These are phyloP conservation scores for Nemania abortiva DNA, from an alignment of 2,329 filamentous ascomycete species.

Conservation along the genomic window DNA sequence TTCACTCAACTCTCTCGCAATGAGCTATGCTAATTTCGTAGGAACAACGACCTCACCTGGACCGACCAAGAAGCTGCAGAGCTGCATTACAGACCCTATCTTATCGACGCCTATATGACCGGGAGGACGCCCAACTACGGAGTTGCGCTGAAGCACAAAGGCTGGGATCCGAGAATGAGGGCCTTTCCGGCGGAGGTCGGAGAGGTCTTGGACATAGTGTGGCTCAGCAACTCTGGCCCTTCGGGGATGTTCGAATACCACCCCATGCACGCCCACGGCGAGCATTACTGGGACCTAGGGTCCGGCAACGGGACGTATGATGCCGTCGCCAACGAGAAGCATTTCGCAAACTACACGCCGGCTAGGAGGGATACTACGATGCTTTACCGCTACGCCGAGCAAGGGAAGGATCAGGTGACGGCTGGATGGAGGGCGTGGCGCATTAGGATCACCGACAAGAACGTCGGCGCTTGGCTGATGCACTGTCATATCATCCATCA, in stretches of 20 bases:
- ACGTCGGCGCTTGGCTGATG: slow-evolving; percentile 72
- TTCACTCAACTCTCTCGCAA: neutral
- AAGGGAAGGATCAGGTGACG: slow-evolving; percentile 55
- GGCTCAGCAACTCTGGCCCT: slow-evolving; percentile 56
- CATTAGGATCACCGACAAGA: slow-evolving; percentile 56
- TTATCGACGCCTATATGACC: slow-evolving; percentile 65
- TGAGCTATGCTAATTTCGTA: slow-evolving; percentile 25
- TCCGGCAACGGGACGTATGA: slow-evolving; percentile 66
- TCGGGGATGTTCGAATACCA: slow-evolving; percentile 60
- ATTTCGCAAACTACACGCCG: slow-evolving; percentile 53
- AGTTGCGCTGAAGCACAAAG: slow-evolving; percentile 61
- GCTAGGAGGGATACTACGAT: slow-evolving; percentile 63
- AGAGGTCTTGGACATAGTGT: slow-evolving; percentile 67
- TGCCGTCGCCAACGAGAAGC: slow-evolving; percentile 60
- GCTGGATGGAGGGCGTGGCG: slow-evolving; percentile 73
- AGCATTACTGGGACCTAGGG: slow-evolving; percentile 66
- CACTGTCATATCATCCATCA: slow-evolving; percentile 71
- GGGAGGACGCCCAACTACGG: slow-evolving; percentile 66
- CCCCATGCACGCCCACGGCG: slow-evolving; percentile 67
- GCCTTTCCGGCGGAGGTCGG: slow-evolving; percentile 67
- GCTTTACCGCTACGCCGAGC: slow-evolving; percentile 65
- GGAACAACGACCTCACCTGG: slow-evolving; percentile 61
- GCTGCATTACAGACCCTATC: slow-evolving; percentile 56
- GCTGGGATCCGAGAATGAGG: slow-evolving; percentile 64
- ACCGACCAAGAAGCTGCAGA: slow-evolving; percentile 51